Evolutionary conservation across 352 stramenopile genomes (phyloP).

Genomic region (Pythium guiyangense): DNA sequence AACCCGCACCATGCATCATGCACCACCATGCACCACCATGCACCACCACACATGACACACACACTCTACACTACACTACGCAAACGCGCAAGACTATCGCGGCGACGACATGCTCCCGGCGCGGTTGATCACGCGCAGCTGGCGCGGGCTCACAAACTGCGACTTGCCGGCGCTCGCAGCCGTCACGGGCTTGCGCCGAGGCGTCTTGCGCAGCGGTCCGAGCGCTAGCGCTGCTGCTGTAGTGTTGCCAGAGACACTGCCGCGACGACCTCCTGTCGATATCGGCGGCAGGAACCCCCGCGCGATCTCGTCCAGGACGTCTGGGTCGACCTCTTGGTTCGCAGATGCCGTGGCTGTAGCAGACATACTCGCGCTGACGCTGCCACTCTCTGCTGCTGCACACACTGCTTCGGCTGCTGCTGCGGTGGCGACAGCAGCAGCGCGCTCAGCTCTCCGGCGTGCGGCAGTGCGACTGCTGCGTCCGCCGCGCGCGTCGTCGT

Average conservation of each 20-base stretch:
- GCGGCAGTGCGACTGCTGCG: constrained; percentile 6
- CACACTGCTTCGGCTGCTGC: too few species aligned
- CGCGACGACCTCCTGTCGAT: background rate
- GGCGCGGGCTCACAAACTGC: constrained; percentile 33
- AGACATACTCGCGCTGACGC: constrained; percentile 3
- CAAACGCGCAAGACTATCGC: background rate
- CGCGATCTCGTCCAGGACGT: constrained; percentile 36
- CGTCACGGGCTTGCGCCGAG: constrained; percentile 44
- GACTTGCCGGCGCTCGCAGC: constrained; percentile 34
- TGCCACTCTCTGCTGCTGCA: too few species aligned
- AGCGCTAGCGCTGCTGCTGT: constrained; percentile 1
- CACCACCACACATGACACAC: too few species aligned
- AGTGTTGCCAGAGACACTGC: background rate
- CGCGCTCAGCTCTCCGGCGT: constrained; percentile 18
- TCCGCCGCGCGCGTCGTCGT: constrained; percentile 1
- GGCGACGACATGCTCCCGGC: constrained; percentile 12
- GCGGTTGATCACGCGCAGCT: constrained; percentile 24
- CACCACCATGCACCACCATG: too few species aligned
- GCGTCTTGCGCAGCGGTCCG: constrained; percentile 37
- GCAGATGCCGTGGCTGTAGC: background rate
- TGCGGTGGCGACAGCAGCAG: constrained; percentile 4
- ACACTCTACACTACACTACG: background rate
- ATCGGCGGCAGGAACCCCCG: constrained; percentile 32
- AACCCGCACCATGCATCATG: too few species aligned
- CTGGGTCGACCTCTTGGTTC: constrained; percentile 14